Evolutionary conservation across 2,329 filamentous ascomycete genomes (phyloP).

Genomic region (Trichoderma breve): DNA sequence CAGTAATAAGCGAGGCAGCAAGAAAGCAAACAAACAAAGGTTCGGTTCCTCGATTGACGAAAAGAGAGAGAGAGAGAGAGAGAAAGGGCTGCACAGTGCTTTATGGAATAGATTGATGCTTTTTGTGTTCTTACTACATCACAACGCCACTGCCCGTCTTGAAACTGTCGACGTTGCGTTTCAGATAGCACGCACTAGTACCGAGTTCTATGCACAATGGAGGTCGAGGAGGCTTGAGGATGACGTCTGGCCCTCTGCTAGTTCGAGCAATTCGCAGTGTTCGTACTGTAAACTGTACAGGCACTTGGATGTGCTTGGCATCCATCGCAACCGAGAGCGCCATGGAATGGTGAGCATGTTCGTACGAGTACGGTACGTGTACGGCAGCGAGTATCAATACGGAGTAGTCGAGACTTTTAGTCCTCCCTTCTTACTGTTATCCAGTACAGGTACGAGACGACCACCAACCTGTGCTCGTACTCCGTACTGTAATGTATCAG

Average conservation of each 20-base stretch:
- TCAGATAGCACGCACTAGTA: not conserved
- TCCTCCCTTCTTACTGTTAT: not conserved
- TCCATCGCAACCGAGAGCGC: not conserved
- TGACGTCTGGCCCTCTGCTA: not conserved
- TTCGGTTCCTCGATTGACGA: not conserved
- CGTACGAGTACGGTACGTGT: not conserved
- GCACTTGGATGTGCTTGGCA: not conserved
- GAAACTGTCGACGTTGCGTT: slow-evolving; percentile 6
- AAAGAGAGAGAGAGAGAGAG: not conserved
- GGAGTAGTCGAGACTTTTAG: not conserved
- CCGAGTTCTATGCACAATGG: not conserved
- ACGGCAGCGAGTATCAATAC: not conserved
- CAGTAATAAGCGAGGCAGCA: slow-evolving; percentile 7
- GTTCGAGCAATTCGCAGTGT: not conserved
- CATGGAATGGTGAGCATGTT: not conserved
- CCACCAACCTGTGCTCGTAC: not conserved
- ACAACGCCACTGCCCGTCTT: slow-evolving; percentile 3
- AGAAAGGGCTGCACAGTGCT: not conserved
- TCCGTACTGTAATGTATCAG: not conserved
- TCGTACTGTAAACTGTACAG: not conserved
- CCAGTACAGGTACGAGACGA: not conserved
- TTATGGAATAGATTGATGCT: not conserved
- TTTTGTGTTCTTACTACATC: not conserved
- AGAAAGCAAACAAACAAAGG: not conserved
- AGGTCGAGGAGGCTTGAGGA: not conserved